Base-by-base conservation (phyloP, 441 rosid genomes). In the Aleurites moluccanus region DNA sequence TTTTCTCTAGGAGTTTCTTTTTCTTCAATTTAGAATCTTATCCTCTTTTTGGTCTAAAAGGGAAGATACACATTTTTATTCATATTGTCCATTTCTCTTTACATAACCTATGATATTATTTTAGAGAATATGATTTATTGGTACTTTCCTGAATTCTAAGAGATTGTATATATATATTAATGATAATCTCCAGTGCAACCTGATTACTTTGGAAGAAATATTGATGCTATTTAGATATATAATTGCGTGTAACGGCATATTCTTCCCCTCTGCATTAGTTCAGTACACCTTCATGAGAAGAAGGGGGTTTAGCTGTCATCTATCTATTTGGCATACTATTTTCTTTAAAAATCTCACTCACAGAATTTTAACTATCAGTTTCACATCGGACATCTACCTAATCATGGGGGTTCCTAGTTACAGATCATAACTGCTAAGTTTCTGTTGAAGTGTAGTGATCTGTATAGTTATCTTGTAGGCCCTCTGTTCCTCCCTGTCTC, bases 1-100 rank as follows among this genome's bases (percentile, higher is more conserved):
- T 79, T 57, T 61, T 77, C 45, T 69, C 72, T 79, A 65, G 55
- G 74, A 10, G n/a, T n/a, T 65, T 68, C 57, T 21, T 15, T 27
- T 75, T 67, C 16, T 45, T 16, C 33, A 55, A 1, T 30, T 59
- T 42, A 45, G 11, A 30, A 64, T 35, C 25, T 56, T 56, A 42
- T 8, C 52, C 64, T 23, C 15, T 16, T 38, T 35, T 73, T 5
- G 27, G 11, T 56, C 55, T 38, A 28, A 15, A 5, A 55, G n/a
- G n/a, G 13, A 56, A 3, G 40, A 16, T 16, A 35, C 15, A 42
- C 16, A 38, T 23, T 70, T 56, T 70, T 44, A 5, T 27, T 60
- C 33, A 23, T 28, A 28, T 28, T 14, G 16, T 60, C 20, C 38
- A 27, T 60, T 57, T 57, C 9, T 23, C 11, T 10, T 57, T 60